Percentiles rank a stretch among this genome's conserved stretches.
Conservation (phyloP, 1,139 yeast genomes). For the Zygosaccharomyces pseudobailii region DNA sequence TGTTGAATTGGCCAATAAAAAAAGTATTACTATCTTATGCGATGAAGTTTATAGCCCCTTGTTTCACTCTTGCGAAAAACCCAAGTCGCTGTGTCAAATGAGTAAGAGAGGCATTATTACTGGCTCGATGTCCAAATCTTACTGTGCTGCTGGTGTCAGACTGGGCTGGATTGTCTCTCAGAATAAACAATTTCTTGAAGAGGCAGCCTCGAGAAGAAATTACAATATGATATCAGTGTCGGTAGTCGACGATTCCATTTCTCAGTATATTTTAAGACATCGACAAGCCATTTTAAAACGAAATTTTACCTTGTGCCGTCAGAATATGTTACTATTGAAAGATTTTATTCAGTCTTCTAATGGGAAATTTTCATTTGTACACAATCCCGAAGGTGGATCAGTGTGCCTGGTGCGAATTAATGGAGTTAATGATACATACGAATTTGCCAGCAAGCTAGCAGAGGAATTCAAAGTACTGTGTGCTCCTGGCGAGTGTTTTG, state of each 20-base stretch:
- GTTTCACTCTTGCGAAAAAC: slow-evolving; percentile 39
- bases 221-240: slow-evolving; percentile 52
- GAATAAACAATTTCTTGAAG: slow-evolving; percentile 34
- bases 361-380: slow-evolving; percentile 39
- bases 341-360: slow-evolving; percentile 34
- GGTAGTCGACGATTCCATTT: slow-evolving; percentile 44
- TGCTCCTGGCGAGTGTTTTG: slow-evolving; percentile 53
- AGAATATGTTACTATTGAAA: slow-evolving; percentile 39
- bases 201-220: slow-evolving; percentile 44
- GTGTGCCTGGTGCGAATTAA: slow-evolving; percentile 42
- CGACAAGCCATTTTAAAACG: slow-evolving; percentile 37
- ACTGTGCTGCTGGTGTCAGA: slow-evolving; percentile 51
- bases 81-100: slow-evolving; percentile 42
- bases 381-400: slow-evolving; percentile 46
- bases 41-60: slow-evolving; percentile 59
- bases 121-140: slow-evolving; percentile 52
- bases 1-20: slow-evolving; percentile 38
- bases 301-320: slow-evolving; percentile 38
- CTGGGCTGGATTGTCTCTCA: slow-evolving; percentile 50
- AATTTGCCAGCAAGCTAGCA: slow-evolving; percentile 40
- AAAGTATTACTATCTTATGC: slow-evolving; percentile 40
- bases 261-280: slow-evolving; percentile 42
- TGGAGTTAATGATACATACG: slow-evolving; percentile 33
- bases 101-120: slow-evolving; percentile 47
- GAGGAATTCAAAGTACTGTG: slow-evolving; percentile 36